phyloP scores from a whole-genome alignment of 768 basidiomycete genomes.

The Tremella mesenterica region DNA sequence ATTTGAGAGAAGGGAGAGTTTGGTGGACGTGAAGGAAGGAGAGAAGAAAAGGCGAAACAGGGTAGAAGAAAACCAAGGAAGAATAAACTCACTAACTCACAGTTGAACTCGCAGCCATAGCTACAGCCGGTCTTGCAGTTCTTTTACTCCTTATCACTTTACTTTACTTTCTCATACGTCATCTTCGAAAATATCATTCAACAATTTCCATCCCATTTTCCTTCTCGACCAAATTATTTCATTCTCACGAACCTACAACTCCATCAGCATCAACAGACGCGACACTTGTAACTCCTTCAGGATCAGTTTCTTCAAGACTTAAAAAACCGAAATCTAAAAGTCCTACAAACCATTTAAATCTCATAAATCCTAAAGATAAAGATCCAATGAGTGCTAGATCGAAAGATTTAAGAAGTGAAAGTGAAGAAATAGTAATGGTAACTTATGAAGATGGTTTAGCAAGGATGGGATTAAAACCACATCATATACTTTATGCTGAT shows the following conservation, averaged over 20 bases:
- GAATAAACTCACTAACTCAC: not conserved
- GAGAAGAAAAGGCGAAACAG: not conserved
- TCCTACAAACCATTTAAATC: no score
- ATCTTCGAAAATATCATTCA: not conserved
- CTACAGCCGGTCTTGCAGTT: conserved; percentile 5
- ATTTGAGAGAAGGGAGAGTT: no score
- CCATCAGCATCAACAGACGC: not conserved
- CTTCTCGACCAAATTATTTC: not conserved
- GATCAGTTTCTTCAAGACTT: not conserved
- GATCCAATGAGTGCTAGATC: no score
- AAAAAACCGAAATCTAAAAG: no score
- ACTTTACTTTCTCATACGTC: not conserved
- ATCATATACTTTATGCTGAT: not conserved
- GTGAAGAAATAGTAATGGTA: conserved; percentile 7
- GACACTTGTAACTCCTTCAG: not conserved
- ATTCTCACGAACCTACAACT: not conserved
- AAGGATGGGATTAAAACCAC: not conserved
- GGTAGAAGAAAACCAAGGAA: not conserved
- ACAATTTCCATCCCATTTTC: not conserved
- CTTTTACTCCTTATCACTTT: conserved; percentile 8
- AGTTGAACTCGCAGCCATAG: conserved; percentile 19
- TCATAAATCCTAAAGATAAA: no score
- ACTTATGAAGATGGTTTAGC: conserved; percentile 18
- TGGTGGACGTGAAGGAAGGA: no score
- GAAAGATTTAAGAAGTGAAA: not conserved